These are phyloP conservation scores for Aspergillus uvarum DNA, from an alignment of 2,329 filamentous ascomycete genomes.

Conservation along the genomic window DNA sequence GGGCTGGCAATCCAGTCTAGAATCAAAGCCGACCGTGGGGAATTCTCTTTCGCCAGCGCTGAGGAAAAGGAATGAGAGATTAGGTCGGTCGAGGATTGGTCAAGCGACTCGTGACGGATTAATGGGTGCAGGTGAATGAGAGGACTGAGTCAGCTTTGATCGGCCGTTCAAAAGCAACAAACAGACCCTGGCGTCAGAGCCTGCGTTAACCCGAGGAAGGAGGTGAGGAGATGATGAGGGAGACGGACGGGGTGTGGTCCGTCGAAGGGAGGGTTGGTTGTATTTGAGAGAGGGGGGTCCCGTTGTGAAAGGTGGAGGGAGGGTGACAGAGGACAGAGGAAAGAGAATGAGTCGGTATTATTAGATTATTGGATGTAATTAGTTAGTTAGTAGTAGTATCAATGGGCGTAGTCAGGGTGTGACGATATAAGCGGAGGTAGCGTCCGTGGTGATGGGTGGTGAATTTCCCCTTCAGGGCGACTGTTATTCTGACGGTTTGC, in stretches of 20 bases:
- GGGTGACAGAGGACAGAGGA: not conserved
- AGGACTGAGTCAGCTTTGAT: constrained; percentile 7
- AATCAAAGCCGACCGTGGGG: not conserved
- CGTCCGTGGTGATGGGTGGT: not conserved
- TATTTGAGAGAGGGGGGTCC: not conserved
- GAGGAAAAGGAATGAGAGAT: not conserved
- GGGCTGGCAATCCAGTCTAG: not conserved
- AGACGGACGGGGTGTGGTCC: constrained; percentile 1
- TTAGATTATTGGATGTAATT: not conserved
- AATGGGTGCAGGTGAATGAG: constrained; percentile 4
- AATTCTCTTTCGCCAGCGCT: not conserved
- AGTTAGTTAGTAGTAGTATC: not conserved
- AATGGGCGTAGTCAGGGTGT: constrained; percentile 1
- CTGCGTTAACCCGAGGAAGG: constrained; percentile 7
- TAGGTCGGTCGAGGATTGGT: not conserved
- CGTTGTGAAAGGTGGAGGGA: not conserved
- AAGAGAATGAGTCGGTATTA: not conserved
- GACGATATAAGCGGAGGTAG: not conserved
- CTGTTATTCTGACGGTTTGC: not conserved
- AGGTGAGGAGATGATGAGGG: constrained; percentile 2
- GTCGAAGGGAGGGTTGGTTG: not conserved
- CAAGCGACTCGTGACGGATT: not conserved
- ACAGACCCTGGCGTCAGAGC: not conserved
- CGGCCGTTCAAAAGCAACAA: constrained; percentile 9
- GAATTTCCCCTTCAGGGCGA: not conserved